Base-by-base conservation (phyloP, 495 filamentous ascomycete species). In the Xylaria flabelliformis region DNA sequence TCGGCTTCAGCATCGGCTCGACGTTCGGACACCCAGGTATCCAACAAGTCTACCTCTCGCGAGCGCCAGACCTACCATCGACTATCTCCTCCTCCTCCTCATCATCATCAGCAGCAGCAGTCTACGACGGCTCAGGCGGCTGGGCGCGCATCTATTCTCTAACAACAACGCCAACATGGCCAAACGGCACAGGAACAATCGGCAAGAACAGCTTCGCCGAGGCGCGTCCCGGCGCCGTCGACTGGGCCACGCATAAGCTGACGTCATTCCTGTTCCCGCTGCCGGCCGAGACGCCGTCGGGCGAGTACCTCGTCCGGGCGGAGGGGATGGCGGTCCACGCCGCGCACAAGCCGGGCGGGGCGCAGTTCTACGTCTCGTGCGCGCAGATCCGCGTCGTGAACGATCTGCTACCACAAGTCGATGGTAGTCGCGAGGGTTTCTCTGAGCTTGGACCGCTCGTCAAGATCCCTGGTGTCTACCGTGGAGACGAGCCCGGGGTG, bases 321-420 rank as follows among this genome's bases (percentile, higher is more conserved):
- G 91, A 92, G 77, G 76, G 90, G 24, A 76, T 92, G 10, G 88
- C 90, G 3, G 81, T 92, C 39, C 91, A 92, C 58, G 76, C 85
- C 41, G 89, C 88, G 32, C 82, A 85, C 55, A 83, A 84, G 61
- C 76, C 71, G 19, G 78, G 81, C 0, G 82, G 87, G 65, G 90
- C 90, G 1, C 85, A 88, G 75, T 89, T 88, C 76, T 90, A 87
- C 73, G 81, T 86, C 62, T 88, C 88, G 41, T 92, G 90, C 80
- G 87, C 87, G 17, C 90, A 92, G 80, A 80, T 91, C 50, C 88
- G 84, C 72, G 75, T 91, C 17, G 21, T 64, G 26, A 19, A 64
- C 15, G 61, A 29, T 29, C 26, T 29, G 2, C 26, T 29, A 29
- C 26, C 26, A 29, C 26, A 29, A 29, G 26, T 29, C n/a, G 34